Base-by-base conservation (phyloP, 352 stramenopile species). In the Phytophthora ramorum region DNA sequence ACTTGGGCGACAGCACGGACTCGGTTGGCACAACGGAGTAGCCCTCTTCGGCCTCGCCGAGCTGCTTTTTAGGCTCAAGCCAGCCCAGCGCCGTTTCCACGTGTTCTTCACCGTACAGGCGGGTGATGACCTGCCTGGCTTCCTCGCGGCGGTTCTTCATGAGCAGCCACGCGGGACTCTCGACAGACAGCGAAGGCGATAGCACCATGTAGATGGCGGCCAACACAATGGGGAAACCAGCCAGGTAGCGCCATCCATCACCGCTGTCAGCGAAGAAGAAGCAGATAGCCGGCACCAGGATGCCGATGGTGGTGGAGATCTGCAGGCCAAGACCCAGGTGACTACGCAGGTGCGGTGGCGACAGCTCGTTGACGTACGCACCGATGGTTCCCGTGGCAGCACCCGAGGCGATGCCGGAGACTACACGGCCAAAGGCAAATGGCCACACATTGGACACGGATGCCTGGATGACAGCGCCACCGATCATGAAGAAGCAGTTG, bases 211-310 rank as follows among this genome's bases (percentile, higher is more conserved):
- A 80, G 24, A 78, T 22, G 0, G 24, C 62, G 6, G 58, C 77
- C 7, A 86, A 53, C 28, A 82, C 60, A 40, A 79, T 73, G 12
- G 76, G 77, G 50, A 86, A 79, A 12, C 59, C 77, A 3, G 71
- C 77, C 54, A 79, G 63, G 63, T 78, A 74, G 13, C 78, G 75
- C 75, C 75, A 86, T 44, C 70, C 75, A 40, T 51, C 55, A 41
- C 59, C 56, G 35, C 72, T 40, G 26, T 52, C 46, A 12, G 46
- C 46, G 46, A 52, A 52, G 46, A 52, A 52, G 46, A 52, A 52
- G 26, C 47, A 54, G 16, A 54, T 54, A 32, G 47, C 47, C 28
- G 47, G 47, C 28, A 54, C 19, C 26, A 54, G 19, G 28, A 54
- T 54, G 26, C 47, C 47, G 26, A 54, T 54, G 26, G 47, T 54